Evolutionary conservation across 2,329 filamentous ascomycete species (phyloP), one percentile per base, ranked within the genome.

Genomic region (Beauveria varroae): DNA sequence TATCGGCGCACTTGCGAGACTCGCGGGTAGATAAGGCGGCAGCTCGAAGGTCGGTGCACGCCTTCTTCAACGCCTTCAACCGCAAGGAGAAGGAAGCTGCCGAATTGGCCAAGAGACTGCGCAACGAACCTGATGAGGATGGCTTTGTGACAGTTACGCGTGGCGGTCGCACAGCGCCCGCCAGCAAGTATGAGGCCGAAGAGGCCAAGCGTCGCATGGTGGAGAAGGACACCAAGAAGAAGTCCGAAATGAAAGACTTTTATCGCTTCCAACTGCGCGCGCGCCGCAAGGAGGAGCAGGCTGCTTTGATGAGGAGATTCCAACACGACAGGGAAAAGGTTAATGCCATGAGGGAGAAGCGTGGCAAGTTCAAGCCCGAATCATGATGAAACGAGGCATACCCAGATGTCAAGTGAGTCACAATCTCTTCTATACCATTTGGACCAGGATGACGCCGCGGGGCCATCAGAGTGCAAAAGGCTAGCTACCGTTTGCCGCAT

Each of bases 61-160:
- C 87, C 41, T 98, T 92, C 78, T 96, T 98, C 81, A 82, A 84
- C 24, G 80, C 86, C n/a, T 98, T 92, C 77, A 89, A 81, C 76
- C 83, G 70, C 76, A 90, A 79, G 76, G 89, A 83, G 79, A 85
- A 73, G 75, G 87, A 79, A 74, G 87, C 79, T 67, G 81, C 70
- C 65, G 86, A 78, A 76, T 81, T 79, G 70, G 88, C 76, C 71
- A 86, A 84, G 75, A 78, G 83, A 60, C 78, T 88, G 64, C 86
- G 90, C 63, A 88, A 89, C 67, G 87, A 91, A 68, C 91, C 93
- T 0, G 95, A 99, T 73, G 93, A 91, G 70, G 95, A 99, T 73
- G 95, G 95, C 2, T 99, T 99, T 72, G 83, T 98, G 54, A 98
- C 93, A 3, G 95, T 99, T 26, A 89, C 87, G 1, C 83, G 90